Evolutionary conservation across 768 basidiomycete genomes (phyloP).

Genomic region (Hericium coralloides): DNA sequence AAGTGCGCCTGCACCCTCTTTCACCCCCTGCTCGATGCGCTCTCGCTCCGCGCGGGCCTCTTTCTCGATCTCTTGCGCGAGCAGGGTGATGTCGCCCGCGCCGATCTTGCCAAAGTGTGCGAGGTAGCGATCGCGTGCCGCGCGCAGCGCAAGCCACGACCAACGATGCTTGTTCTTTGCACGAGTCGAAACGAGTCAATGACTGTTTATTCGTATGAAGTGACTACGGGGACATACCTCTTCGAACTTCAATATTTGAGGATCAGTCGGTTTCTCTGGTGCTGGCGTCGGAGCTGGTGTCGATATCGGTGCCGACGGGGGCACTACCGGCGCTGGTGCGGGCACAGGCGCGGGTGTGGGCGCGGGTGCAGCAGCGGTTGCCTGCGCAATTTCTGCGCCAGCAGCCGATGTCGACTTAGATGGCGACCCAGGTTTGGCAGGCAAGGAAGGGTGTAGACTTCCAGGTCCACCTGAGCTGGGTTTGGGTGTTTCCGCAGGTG

Average conservation of each 20-base stretch:
- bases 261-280: constrained; percentile 23
- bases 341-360: constrained; percentile 14
- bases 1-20: background rate
- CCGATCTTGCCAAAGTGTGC: constrained; percentile 80
- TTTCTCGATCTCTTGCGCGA: constrained; percentile 24
- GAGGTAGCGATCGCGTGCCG: constrained; percentile 62
- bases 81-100: constrained; percentile 51
- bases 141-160: constrained; percentile 76
- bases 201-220: background rate
- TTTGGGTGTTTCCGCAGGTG: background rate
- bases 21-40: constrained; percentile 17
- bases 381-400: constrained; percentile 13
- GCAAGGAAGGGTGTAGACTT: constrained; percentile 55
- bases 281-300: constrained; percentile 18
- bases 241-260: constrained; percentile 49
- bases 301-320: constrained; percentile 16
- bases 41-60: constrained; percentile 19
- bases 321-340: constrained; percentile 4
- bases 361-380: constrained; percentile 20
- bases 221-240: constrained; percentile 35
- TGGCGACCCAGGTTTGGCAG: constrained; percentile 53
- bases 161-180: constrained; percentile 65
- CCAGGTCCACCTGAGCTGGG: background rate
- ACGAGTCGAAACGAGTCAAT: constrained; percentile 1
- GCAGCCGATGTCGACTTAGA: constrained; percentile 15